These are phyloP conservation scores for Myxozyma geophila DNA, from an alignment of 805 yeast species.

Conservation along the genomic window DNA sequence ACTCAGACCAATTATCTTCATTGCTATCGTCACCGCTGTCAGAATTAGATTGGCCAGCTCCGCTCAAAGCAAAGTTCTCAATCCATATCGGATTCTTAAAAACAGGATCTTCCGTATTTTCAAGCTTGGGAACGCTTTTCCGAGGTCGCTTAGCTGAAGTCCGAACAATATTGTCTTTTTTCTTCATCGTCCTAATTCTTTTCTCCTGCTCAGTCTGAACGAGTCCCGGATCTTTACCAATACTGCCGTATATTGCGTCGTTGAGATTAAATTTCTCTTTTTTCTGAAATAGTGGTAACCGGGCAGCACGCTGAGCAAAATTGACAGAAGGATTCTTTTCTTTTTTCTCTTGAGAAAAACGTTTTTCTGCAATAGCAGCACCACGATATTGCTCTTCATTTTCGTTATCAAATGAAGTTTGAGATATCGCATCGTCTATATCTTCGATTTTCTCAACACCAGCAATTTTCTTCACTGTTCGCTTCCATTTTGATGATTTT, in stretches of 20 bases:
- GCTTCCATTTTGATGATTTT: constrained; percentile 13
- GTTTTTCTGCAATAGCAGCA: neutral
- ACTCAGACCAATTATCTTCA: constrained; percentile 1
- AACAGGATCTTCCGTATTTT: neutral
- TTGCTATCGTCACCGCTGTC: neutral
- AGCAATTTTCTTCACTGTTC: constrained; percentile 13
- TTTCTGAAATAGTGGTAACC: constrained; percentile 9
- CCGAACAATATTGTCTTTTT: constrained; percentile 5
- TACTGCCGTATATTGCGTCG: constrained; percentile 25
- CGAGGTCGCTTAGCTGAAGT: constrained; percentile 1
- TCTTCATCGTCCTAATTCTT: constrained; percentile 10
- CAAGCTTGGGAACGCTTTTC: neutral
- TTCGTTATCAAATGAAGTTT: neutral
- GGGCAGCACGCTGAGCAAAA: constrained; percentile 5
- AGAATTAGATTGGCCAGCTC: neutral
- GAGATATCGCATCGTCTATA: neutral
- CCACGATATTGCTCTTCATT: neutral
- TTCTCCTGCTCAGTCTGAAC: constrained; percentile 21
- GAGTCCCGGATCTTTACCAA: constrained; percentile 23
- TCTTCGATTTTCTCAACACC: constrained; percentile 16
- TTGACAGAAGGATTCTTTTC: neutral
- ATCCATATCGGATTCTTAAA: constrained; percentile 17
- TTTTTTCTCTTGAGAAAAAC: neutral
- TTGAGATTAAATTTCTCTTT: constrained; percentile 20
- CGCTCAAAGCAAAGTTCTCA: neutral